Conservation (phyloP, 306 rosid species). For the Fragaria ananassa region DNA sequence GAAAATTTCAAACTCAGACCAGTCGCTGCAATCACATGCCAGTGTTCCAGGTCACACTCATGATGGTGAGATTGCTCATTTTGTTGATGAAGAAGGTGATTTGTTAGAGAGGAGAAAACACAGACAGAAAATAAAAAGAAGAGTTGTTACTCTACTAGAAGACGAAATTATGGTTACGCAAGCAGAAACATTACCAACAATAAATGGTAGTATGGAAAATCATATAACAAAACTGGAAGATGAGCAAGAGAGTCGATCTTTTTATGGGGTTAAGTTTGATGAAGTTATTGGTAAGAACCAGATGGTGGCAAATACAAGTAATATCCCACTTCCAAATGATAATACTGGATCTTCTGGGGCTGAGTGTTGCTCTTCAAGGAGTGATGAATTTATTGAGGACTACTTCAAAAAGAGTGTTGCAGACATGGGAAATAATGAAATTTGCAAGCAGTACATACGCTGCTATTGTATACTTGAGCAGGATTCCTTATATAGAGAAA, state of each 20-base stretch:
- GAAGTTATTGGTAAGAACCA: slow-evolving; percentile 21
- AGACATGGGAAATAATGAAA: slow-evolving; percentile 57
- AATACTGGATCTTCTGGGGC: slow-evolving; percentile 24
- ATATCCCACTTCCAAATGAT: slow-evolving; percentile 30
- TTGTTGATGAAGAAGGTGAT: slow-evolving; percentile 38
- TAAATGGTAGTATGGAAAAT: slow-evolving; percentile 36
- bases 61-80: slow-evolving; percentile 23
- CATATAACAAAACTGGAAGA: slow-evolving; percentile 27
- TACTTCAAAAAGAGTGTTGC: slow-evolving; percentile 67
- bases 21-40: slow-evolving; percentile 6
- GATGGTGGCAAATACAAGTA: slow-evolving; percentile 23
- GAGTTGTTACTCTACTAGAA: slow-evolving; percentile 48
- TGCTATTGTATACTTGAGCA: slow-evolving; percentile 58
- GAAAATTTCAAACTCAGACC: slow-evolving; percentile 13
- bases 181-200: slow-evolving; percentile 16
- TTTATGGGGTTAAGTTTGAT: slow-evolving; percentile 8
- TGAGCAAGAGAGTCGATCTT: slow-evolving; percentile 20
- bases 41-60: slow-evolving; percentile 35
- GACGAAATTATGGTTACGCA: slow-evolving; percentile 34
- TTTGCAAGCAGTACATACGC: slow-evolving; percentile 46
- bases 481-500: slow-evolving; percentile 49
- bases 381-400: slow-evolving; percentile 43
- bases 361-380: slow-evolving; percentile 24
- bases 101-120: slow-evolving; percentile 44
- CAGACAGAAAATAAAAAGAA: slow-evolving; percentile 59